Base-by-base conservation (phyloP, 805 yeast genomes). In the Lachancea kluyveri region DNA sequence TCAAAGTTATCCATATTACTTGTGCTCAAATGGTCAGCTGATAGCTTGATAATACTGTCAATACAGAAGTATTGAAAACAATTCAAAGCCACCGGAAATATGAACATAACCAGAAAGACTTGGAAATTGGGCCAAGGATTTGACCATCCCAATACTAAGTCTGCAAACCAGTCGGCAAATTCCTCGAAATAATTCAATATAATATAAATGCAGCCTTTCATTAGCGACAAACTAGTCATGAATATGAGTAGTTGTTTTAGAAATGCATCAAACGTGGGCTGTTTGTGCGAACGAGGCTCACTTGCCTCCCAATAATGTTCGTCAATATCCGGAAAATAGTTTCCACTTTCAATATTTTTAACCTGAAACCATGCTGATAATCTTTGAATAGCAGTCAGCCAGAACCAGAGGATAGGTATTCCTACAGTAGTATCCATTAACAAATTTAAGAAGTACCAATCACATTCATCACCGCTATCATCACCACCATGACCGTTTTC, bases 361-460 rank as follows among this genome's bases (percentile, higher is more conserved):
- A 63, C 40, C 3, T 50, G 37, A 8, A 52, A 46, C 22, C 30
- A 31, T 12, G 37, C 41, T 19, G 57, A 71, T 2, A 65, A 33
- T 10, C 55, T 59, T 51, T 78, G 79, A 1, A 77, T 63, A 3
- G 65, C 39, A 37, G 70, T 70, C 17, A 88, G 65, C 15, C 64
- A 57, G 5, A 57, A 56, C 75, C 84, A 82, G 16, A 82, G 60
- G 2, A 90, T 72, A 5, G 94, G 94, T 3, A 90, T 90, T 1
- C 98, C 98, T 5, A 88, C 69, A 0, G 98, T 90, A 24, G 97
- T 88, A 56, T 90, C 98, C 52, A 90, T 72, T 17, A 90, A 67
- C 22, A 90, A 71, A 48, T 84, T 90, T 33, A 92, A 64, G 51
- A 90, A 90, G 62, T 92, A 90, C 92, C 96, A 92, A 45, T 85